Conservation (phyloP, 2,329 filamentous ascomycete genomes). For the Diaporthe aspalathi region DNA sequence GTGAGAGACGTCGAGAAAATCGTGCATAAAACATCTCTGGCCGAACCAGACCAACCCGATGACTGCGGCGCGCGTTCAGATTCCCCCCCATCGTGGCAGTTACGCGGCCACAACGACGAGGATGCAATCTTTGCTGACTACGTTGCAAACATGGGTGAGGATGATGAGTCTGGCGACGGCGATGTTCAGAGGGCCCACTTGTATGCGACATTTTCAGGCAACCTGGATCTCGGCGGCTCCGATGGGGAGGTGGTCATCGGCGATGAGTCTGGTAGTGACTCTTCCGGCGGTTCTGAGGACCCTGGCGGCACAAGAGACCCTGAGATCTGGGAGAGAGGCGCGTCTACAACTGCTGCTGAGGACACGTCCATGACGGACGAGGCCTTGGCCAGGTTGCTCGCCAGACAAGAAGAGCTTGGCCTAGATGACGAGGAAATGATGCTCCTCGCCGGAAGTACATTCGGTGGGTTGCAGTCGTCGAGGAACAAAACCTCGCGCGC, state of each 20-base stretch:
- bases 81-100: conserved; percentile 38
- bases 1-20: conserved; percentile 35
- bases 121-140: conserved; percentile 75
- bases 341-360: conserved; percentile 53
- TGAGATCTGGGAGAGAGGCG: conserved; percentile 41
- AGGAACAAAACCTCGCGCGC: not conserved
- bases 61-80: conserved; percentile 6
- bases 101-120: conserved; percentile 48
- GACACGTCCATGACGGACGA: conserved; percentile 66
- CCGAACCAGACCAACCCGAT: conserved; percentile 4
- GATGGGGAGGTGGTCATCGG: conserved; percentile 54
- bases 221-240: conserved; percentile 57
- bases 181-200: conserved; percentile 43
- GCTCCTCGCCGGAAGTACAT: conserved; percentile 58
- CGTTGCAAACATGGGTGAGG: conserved; percentile 71
- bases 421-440: conserved; percentile 69
- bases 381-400: conserved; percentile 68
- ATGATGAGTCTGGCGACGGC: conserved; percentile 48
- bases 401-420: conserved; percentile 73
- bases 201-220: conserved; percentile 44
- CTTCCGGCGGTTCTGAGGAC: conserved; percentile 50
- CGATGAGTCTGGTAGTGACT: conserved; percentile 55
- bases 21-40: conserved; percentile 35
- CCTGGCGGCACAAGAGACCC: conserved; percentile 48
- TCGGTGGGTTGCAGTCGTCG: conserved; percentile 24